Evolutionary conservation across 768 basidiomycete species (phyloP).

Genomic region (Hygrophorus russula): DNA sequence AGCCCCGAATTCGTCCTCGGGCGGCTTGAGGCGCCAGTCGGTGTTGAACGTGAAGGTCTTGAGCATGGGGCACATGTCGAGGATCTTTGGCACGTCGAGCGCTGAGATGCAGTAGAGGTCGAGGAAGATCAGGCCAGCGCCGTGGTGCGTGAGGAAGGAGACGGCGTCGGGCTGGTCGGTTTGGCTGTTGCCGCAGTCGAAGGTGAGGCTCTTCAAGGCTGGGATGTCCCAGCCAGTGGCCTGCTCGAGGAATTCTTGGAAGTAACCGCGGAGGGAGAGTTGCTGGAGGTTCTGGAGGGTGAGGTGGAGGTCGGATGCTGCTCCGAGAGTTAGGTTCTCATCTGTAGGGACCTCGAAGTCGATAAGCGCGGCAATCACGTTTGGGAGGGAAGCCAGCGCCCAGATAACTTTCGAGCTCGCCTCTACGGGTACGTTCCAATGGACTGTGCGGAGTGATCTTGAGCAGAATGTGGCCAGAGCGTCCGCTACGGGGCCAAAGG

Average conservation of each 20-base stretch:
- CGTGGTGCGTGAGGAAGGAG: conserved; percentile 51
- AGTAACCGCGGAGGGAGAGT: conserved; percentile 49
- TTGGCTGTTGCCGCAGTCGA: conserved; percentile 37
- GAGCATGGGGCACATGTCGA: conserved; percentile 55
- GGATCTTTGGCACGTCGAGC: conserved; percentile 45
- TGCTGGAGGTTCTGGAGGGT: conserved; percentile 46
- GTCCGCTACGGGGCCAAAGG: conserved; percentile 56
- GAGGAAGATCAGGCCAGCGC: conserved; percentile 45
- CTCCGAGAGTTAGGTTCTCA: conserved; percentile 38
- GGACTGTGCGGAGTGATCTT: conserved; percentile 45
- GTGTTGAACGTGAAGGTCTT: conserved; percentile 60
- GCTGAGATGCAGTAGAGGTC: conserved; percentile 50
- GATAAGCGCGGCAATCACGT: conserved; percentile 45
- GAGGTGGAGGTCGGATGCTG: conserved; percentile 46
- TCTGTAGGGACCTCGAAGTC: conserved; percentile 28
- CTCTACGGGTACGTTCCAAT: conserved; percentile 46
- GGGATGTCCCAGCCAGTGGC: conserved; percentile 58
- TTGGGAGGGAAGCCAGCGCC: conserved; percentile 53
- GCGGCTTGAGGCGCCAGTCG: conserved; percentile 43
- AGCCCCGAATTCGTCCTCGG: conserved; percentile 7
- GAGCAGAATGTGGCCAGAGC: conserved; percentile 41
- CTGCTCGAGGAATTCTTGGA: conserved; percentile 60
- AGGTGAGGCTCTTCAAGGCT: conserved; percentile 40
- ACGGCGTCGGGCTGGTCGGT: conserved; percentile 47
- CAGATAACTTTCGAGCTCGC: conserved; percentile 58